Conservation (phyloP, 192 early-diverging fungal species). For the Backusella mclennaniae region DNA sequence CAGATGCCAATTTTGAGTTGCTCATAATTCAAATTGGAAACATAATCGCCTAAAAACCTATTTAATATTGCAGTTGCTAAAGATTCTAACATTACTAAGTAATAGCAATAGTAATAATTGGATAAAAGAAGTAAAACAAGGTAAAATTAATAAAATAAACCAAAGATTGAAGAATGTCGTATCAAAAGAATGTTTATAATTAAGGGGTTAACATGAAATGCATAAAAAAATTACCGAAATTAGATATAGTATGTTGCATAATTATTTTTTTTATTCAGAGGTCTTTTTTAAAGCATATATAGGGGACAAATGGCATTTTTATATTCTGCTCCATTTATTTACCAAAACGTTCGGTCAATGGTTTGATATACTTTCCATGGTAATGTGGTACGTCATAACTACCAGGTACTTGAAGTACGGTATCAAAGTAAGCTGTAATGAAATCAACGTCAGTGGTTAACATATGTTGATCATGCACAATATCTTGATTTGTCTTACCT, state of each 20-base stretch:
- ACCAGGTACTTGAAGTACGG: slow-evolving; percentile 31
- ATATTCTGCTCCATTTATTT: background rate
- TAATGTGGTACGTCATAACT: slow-evolving; percentile 39
- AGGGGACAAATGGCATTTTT: background rate
- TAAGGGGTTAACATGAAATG: background rate
- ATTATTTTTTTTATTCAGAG: background rate
- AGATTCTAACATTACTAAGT: slow-evolving; percentile 55
- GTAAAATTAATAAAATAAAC: background rate
- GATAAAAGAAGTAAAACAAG: background rate
- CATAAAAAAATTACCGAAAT: no score
- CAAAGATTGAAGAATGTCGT: background rate
- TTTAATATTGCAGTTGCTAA: slow-evolving; percentile 63
- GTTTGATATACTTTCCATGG: slow-evolving; percentile 39
- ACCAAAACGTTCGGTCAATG: slow-evolving; percentile 32
- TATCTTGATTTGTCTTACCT: slow-evolving; percentile 25
- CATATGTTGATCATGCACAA: background rate
- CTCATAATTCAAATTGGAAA: slow-evolving; percentile 77
- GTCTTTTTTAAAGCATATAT: background rate
- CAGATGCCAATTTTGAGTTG: slow-evolving; percentile 88
- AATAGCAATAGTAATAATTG: background rate
- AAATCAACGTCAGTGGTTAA: background rate
- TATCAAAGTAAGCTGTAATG: slow-evolving; percentile 38
- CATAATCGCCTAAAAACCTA: slow-evolving; percentile 77
- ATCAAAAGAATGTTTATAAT: background rate
- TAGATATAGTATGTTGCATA: no score